Evolutionary conservation across 805 yeast genomes (phyloP), one percentile per base, ranked within the genome.

Genomic region (Starmerella roubikii): DNA sequence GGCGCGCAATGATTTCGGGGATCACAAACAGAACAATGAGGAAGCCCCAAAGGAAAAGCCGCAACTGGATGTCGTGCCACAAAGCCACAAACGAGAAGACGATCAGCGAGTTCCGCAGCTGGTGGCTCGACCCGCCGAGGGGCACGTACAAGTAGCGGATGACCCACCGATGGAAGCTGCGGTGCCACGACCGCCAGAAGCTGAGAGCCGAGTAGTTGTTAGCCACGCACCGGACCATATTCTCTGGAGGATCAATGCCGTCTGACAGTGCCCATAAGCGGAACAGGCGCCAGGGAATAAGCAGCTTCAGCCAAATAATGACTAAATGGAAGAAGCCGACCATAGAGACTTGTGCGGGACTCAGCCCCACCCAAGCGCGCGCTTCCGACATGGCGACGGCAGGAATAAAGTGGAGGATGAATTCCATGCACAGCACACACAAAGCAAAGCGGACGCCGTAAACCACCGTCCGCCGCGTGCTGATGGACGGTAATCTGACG

Each of bases 161-260:
- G 25, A 82, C 79, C 93, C 95, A 91, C 49, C 79, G 71, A 60
- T 88, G 86, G 62, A 67, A 91, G 34, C 93, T 78, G 54, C 97
- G 72, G 60, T 91, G 99, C 99, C 99, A 91, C 3, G 94, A 93
- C 55, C 97, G 71, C 99, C 99, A 91, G 57, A 91, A 91, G n/a
- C 91, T 84, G 45, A 83, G 59, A 0, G 95, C 91, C 25, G 93
- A 79, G 58, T 77, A 91, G 60, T 91, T 91, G 59, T 91, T 84
- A 56, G 84, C 81, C 74, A 91, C 83, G 56, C 97, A 86, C 42
- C 99, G 67, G 40, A 91, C 76, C 97, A 91, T 91, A 54, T 91
- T 91, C 56, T 91, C 99, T 2, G 98, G 97, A 0, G 97, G 82
- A 54, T 91, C 97, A 37, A 88, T 83, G 0, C 81, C 82, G 58